A percentile compares a stretch with the other conserved stretches of the same genome.
phyloP scores from a whole-genome alignment of 805 yeast species.

The Teunomyces stri region DNA sequence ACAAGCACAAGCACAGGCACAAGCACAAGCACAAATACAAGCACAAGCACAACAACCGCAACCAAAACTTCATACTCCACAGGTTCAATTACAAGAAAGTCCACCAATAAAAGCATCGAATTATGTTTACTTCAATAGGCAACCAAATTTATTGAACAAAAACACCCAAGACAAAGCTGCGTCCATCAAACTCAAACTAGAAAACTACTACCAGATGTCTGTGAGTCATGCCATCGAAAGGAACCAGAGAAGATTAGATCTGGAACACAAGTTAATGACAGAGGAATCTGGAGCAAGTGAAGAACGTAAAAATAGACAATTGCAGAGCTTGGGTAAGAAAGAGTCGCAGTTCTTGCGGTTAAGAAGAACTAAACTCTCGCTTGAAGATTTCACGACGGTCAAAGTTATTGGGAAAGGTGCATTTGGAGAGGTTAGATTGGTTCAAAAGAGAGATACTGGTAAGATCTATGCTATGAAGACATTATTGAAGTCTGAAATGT shows the following conservation, averaged over 20 bases:
- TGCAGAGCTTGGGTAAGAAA: constrained; percentile 79
- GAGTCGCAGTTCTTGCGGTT: constrained; percentile 84
- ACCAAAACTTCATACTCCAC: constrained; percentile 13
- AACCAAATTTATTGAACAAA: constrained; percentile 75
- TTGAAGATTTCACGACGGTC: constrained; percentile 84
- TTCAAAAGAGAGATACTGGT: constrained; percentile 89
- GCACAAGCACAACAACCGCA: constrained; percentile 3
- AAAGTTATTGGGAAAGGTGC: constrained; percentile 96
- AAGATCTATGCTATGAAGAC: constrained; percentile 95
- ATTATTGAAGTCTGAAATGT: constrained; percentile 85
- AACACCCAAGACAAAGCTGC: constrained; percentile 79
- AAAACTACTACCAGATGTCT: constrained; percentile 80
- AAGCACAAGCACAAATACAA: constrained; percentile 12
- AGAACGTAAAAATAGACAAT: constrained; percentile 80
- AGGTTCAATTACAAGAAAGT: constrained; percentile 7
- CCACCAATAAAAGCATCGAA: constrained; percentile 25
- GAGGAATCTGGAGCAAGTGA: constrained; percentile 70
- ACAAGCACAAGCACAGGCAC: constrained; percentile 11
- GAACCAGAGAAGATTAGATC: constrained; percentile 84
- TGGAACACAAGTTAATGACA: constrained; percentile 67
- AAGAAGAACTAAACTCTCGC: constrained; percentile 75
- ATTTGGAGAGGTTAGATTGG: constrained; percentile 93
- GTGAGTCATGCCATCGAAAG: constrained; percentile 93
- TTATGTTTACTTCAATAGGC: constrained; percentile 74
- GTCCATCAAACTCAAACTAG: constrained; percentile 75